Percentiles rank a stretch among this genome's conserved stretches.
Evolutionary conservation across 129 eudicot species (phyloP).

Genomic region (Chrysanthemum lavandulifolium): DNA sequence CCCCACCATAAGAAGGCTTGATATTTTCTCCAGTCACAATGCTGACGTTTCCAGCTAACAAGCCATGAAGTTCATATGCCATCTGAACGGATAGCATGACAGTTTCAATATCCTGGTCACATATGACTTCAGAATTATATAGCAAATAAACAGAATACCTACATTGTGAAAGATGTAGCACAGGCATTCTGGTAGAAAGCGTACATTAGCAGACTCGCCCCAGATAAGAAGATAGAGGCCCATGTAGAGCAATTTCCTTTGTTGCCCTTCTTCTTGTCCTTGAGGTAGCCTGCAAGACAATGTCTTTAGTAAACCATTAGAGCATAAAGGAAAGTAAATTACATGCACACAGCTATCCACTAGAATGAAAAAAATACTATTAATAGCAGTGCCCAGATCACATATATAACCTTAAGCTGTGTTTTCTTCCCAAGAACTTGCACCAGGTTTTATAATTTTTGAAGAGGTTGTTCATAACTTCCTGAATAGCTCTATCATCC

Average conservation of each 20-base stretch:
- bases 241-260: slow-evolving; percentile 85
- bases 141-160: slow-evolving; percentile 35
- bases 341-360: slow-evolving; percentile 14
- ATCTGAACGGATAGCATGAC: slow-evolving; percentile 50
- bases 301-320: slow-evolving; percentile 15
- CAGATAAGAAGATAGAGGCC: slow-evolving; percentile 98
- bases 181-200: slow-evolving; percentile 96
- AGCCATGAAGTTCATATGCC: slow-evolving; percentile 98
- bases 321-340: slow-evolving; percentile 7
- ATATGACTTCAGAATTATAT: slow-evolving; percentile 11
- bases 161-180: slow-evolving; percentile 98
- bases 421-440: slow-evolving; percentile 90
- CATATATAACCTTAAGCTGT: slow-evolving; percentile 74
- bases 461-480: slow-evolving; percentile 80
- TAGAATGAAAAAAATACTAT: slow-evolving; percentile 17
- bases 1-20: slow-evolving; percentile 99
- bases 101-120: slow-evolving; percentile 14
- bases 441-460: slow-evolving; percentile 98
- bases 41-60: slow-evolving; percentile 99
- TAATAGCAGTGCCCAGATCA: slow-evolving; percentile 13
- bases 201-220: slow-evolving; percentile 99
- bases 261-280: slow-evolving; percentile 74
- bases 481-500: slow-evolving; percentile 90
- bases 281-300: slow-evolving; percentile 71
- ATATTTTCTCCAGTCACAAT: slow-evolving; percentile 98